These are phyloP conservation scores for Westerdykella ornata DNA, from an alignment of 2,329 filamentous ascomycete species.

Conservation along the genomic window DNA sequence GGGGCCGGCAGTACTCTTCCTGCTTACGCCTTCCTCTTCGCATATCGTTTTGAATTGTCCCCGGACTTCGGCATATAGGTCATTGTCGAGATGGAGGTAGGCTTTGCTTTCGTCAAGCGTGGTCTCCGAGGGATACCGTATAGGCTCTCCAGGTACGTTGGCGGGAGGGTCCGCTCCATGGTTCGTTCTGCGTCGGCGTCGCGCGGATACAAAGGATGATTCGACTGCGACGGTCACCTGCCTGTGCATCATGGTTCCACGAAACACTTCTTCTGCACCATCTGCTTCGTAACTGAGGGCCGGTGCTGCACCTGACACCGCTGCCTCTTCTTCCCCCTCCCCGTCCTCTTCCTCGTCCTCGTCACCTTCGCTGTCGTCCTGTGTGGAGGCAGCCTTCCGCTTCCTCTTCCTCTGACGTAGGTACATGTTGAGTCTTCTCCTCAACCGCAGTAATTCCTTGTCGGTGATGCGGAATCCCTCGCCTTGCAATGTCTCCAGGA, in stretches of 20 bases:
- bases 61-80: constrained; percentile 58
- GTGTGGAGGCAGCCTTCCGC: no score
- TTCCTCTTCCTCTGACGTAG: constrained; percentile 47
- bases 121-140: constrained; percentile 74
- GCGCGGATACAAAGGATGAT: no score
- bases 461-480: constrained; percentile 70
- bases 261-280: not conserved
- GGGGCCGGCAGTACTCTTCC: constrained; percentile 68
- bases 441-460: constrained; percentile 62
- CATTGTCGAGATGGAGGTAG: constrained; percentile 58
- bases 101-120: constrained; percentile 72
- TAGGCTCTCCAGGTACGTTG: constrained; percentile 60
- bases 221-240: constrained; percentile 50
- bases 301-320: constrained; percentile 10
- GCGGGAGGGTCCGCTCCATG: constrained; percentile 62
- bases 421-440: constrained; percentile 62
- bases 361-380: constrained; percentile 45
- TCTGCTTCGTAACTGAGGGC: constrained; percentile 5
- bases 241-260: no score
- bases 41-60: constrained; percentile 65
- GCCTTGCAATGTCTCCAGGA: constrained; percentile 61
- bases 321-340: not conserved
- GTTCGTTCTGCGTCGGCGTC: constrained; percentile 58
- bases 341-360: constrained; percentile 31
- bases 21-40: constrained; percentile 58